Evolutionary conservation across 768 basidiomycete genomes (phyloP), one percentile per base, ranked within the genome.

Genomic region (Podaxis sp.): DNA sequence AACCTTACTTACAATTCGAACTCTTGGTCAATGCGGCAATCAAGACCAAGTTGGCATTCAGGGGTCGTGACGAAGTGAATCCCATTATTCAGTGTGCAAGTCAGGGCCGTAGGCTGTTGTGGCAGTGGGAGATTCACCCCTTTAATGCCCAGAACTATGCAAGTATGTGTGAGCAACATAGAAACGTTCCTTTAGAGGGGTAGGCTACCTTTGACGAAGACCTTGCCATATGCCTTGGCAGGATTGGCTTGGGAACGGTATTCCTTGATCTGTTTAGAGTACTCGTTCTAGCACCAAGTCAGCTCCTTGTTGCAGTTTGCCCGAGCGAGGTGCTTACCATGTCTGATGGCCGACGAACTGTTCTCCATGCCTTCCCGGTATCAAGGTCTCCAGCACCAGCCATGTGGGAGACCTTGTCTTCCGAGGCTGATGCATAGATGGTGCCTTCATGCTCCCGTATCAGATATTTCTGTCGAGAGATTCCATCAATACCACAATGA

Each of bases 41-140:
- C 85, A 46, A 72, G 70, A 29, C 73, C 78, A 2, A 95, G 72
- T n/a, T 79, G 77, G 58, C 80, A 84, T 68, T 92, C 90, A 1
- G 91, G 94, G 7, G 93, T 97, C 3, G 91, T 93, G 38, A 98
- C 96, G 66, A 90, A 95, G 73, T 97, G 95, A 55, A 98, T 96
- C 7, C 95, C 96, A 69, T 98, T 98, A 75, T 98, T 97, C 64
- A 98, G 80, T 0, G 93, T 94, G 72, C 93, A 93, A 9, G 88
- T 89, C 63, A 97, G 77, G 27, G 78, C 81, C 0, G 95, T 94
- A 0, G 84, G 75, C 65, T 92, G 81, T n/a, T 77, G 76, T 0
- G 95, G 96, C 33, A 98, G 66, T 0, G 96, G 95, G 36, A 97
- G 76, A 59, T 83, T 79, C 40, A 97, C 78, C 52, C 82, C 84